phyloP scores from a whole-genome alignment of 1,139 yeast species.

The Candida smagusa region DNA sequence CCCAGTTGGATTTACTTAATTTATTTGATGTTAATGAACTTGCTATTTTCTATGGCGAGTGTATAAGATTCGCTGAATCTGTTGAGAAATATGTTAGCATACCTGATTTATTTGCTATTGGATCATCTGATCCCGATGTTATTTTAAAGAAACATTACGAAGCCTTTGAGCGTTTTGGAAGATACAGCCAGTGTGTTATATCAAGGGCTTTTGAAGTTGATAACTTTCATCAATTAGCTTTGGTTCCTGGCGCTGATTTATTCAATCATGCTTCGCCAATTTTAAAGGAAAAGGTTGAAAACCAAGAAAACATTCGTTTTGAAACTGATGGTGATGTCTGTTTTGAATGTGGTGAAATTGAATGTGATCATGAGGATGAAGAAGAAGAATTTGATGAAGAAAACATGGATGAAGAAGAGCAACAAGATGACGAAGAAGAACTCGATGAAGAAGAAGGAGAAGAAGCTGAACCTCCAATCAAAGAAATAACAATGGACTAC shows the following conservation, averaged over 20 bases:
- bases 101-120: conserved; percentile 36
- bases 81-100: conserved; percentile 25
- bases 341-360: conserved; percentile 65
- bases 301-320: conserved; percentile 67
- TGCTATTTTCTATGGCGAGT: conserved; percentile 48
- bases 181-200: conserved; percentile 56
- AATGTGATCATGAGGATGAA: conserved; percentile 47
- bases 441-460: conserved; percentile 15
- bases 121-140: conserved; percentile 2
- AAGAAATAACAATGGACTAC: conserved; percentile 37
- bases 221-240: conserved; percentile 63
- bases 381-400: conserved; percentile 14
- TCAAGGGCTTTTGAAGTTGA: conserved; percentile 83
- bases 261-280: conserved; percentile 65
- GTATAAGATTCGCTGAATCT: conserved; percentile 46
- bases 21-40: conserved; percentile 61
- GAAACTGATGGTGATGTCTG: conserved; percentile 73
- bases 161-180: conserved; percentile 45
- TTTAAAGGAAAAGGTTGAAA: conserved; percentile 14
- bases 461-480: conserved; percentile 15
- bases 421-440: conserved; percentile 18
- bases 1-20: conserved; percentile 66
- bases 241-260: conserved; percentile 90
- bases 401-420: conserved; percentile 23
- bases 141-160: conserved; percentile 10